Base-by-base conservation (phyloP, 805 yeast genomes). In the Candida coleopterorum region DNA sequence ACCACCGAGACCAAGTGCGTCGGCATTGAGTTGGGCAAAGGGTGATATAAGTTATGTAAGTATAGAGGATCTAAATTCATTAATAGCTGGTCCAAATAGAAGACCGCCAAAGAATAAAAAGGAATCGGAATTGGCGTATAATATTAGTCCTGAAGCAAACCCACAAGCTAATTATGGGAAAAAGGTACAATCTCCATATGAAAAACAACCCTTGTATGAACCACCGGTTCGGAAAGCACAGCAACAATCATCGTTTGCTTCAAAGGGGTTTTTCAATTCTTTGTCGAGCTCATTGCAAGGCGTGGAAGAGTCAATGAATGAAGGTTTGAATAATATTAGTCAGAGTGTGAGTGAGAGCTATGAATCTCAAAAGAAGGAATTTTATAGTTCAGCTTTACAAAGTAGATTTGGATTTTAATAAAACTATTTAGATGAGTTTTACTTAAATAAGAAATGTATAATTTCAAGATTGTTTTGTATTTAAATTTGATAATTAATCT, bases 1-100 rank as follows among this genome's bases (percentile, higher is more conserved):
- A 15, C 94, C 96, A 2, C 74, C 77, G 22, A 70, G 97, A 32
- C 99, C 98, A 2, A 70, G 76, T 4, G 77, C 85, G 6, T 77
- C 87, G 25, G 75, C 93, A 0, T 65, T 85, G 29, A 90, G 82
- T 56, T 85, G 96, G 93, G 85, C 93, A 6, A 77, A 81, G 46
- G 96, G 96, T 3, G 63, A 56, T 30, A 64, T 82, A 0, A 76
- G 77, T 14, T 69, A 72, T 42, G 71, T 81, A n/a, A 63, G 79
- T 2, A 56, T 72, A 16, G 68, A 71, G 1, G 95, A 85, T 43
- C 65, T 93, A 35, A 81, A 83, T 40, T 37, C 51, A 9, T 52
- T 86, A 29, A 69, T 90, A 25, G 85, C 84, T 4, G 97, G 97
- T 1, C 81, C 80, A 0, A 75, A 77, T 37, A 72, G 95, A 44